These are phyloP conservation scores for Phaseolus coccineus DNA, from an alignment of 331 rosid genomes.

Conservation along the genomic window DNA sequence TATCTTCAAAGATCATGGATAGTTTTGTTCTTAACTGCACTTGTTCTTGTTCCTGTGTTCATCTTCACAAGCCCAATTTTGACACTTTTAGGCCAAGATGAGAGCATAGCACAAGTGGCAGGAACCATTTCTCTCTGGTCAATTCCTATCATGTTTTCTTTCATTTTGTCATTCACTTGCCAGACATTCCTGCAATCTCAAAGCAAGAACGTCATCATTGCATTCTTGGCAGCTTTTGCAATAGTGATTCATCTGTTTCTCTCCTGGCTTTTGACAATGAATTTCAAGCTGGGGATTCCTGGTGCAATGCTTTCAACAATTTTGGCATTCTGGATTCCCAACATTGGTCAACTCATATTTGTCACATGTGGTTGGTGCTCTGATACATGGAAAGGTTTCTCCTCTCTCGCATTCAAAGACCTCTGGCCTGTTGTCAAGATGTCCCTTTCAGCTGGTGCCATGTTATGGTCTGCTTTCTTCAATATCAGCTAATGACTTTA, in stretches of 20 bases:
- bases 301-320: slow-evolving; percentile 58
- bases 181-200: slow-evolving; percentile 67
- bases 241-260: slow-evolving; percentile 48
- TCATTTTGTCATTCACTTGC: slow-evolving; percentile 53
- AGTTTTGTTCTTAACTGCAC: slow-evolving; percentile 43
- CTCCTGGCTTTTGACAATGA: slow-evolving; percentile 59
- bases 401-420: slow-evolving; percentile 56
- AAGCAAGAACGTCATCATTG: slow-evolving; percentile 58
- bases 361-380: slow-evolving; percentile 60
- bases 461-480: slow-evolving; percentile 57
- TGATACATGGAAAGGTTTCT: slow-evolving; percentile 64
- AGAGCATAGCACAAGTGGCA: slow-evolving; percentile 49
- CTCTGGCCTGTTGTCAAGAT: slow-evolving; percentile 63
- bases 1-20: slow-evolving; percentile 72
- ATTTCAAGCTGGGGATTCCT: slow-evolving; percentile 50
- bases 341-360: slow-evolving; percentile 61
- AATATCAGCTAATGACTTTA: neutral
- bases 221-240: slow-evolving; percentile 55
- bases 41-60: slow-evolving; percentile 52
- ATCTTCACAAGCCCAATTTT: slow-evolving; percentile 57
- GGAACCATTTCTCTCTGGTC: slow-evolving; percentile 58
- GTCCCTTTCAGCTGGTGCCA: slow-evolving; percentile 62
- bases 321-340: slow-evolving; percentile 66
- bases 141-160: slow-evolving; percentile 56
- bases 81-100: slow-evolving; percentile 54